Percentiles rank a stretch among this genome's conserved stretches.
These are phyloP conservation scores for Hymenoscyphus fraxineus DNA, from an alignment of 2,329 filamentous ascomycete genomes.

Conservation along the genomic window DNA sequence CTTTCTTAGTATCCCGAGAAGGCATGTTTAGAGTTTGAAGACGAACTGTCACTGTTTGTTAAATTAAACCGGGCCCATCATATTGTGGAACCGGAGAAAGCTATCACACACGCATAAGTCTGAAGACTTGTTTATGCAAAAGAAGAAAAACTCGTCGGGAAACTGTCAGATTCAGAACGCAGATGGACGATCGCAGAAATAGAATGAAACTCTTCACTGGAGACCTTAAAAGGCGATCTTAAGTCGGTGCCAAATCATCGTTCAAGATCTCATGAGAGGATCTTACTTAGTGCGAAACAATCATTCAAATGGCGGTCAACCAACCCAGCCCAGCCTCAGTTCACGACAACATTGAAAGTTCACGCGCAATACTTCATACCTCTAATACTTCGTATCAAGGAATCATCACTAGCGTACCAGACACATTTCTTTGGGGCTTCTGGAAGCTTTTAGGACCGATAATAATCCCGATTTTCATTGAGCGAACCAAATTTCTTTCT, in stretches of 20 bases:
- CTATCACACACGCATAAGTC: background rate
- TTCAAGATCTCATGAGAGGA: background rate
- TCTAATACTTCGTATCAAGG: background rate
- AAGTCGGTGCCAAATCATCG: background rate
- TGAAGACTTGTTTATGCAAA: background rate
- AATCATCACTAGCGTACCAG: background rate
- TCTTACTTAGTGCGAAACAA: background rate
- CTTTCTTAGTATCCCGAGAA: background rate
- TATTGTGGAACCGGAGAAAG: background rate
- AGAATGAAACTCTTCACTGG: background rate
- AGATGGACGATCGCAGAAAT: background rate
- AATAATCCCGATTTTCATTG: background rate
- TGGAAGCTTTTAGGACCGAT: background rate
- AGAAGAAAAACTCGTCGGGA: background rate
- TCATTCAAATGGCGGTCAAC: background rate
- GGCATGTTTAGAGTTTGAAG: background rate
- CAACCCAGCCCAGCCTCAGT: background rate
- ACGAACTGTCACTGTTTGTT: background rate
- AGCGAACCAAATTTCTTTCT: background rate
- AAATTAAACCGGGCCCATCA: background rate
- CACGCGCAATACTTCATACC: background rate
- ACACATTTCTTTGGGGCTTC: background rate
- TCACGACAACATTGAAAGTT: background rate
- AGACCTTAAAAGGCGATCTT: background rate
- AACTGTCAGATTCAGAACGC: background rate